Conservation (phyloP, 192 early-diverging fungal species). For the Coemansia sp. region DNA sequence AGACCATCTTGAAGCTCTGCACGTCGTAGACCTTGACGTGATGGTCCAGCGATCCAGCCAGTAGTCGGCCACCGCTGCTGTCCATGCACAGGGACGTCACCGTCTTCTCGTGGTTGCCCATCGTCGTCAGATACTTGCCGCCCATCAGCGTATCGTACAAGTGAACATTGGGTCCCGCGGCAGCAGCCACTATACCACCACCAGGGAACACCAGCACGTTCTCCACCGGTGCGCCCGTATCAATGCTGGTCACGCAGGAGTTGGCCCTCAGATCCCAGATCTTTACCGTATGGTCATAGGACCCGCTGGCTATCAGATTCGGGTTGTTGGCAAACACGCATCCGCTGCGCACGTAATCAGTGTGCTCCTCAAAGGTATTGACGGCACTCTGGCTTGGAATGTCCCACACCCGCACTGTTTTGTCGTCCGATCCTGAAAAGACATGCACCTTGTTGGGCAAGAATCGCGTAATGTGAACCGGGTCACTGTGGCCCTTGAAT, state of each 20-base stretch:
- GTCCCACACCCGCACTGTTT: constrained; percentile 92
- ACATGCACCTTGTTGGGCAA: constrained; percentile 77
- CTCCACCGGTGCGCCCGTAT: constrained; percentile 89
- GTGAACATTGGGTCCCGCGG: constrained; percentile 74
- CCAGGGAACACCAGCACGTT: constrained; percentile 80
- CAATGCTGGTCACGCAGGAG: constrained; percentile 71
- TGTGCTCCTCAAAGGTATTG: constrained; percentile 74
- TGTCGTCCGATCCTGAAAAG: constrained; percentile 88
- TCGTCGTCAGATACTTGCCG: constrained; percentile 68
- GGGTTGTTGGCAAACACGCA: constrained; percentile 74
- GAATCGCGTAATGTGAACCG: constrained; percentile 83
- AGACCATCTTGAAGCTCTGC: constrained; percentile 81
- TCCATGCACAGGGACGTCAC: constrained; percentile 89
- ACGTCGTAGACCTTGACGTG: constrained; percentile 95
- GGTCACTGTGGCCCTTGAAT: constrained; percentile 63
- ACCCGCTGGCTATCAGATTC: constrained; percentile 79
- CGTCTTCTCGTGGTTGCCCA: constrained; percentile 96
- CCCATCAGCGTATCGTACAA: constrained; percentile 88
- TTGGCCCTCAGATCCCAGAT: constrained; percentile 89
- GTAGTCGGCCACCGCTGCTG: constrained; percentile 67
- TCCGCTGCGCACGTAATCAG: constrained; percentile 88
- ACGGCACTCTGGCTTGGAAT: constrained; percentile 77
- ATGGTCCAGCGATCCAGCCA: constrained; percentile 92
- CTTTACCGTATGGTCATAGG: constrained; percentile 94
- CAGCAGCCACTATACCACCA: constrained; percentile 68